A percentile compares a stretch with the other conserved stretches of the same genome.
phyloP scores from a whole-genome alignment of 495 filamentous ascomycete genomes.

The Coniosporium apollinis region DNA sequence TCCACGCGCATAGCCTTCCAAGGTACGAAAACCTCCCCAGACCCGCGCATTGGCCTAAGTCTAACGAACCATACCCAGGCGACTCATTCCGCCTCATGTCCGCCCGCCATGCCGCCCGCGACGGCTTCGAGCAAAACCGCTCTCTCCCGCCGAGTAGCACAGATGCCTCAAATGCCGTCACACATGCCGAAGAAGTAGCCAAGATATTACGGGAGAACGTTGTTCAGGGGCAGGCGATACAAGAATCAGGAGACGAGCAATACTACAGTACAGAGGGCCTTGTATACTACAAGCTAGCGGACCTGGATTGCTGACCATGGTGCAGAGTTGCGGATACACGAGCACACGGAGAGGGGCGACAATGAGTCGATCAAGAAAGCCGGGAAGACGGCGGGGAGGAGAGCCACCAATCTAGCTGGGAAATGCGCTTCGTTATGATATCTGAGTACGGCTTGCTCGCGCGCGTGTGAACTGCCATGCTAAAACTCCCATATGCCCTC shows the following conservation, averaged over 20 bases:
- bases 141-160: constrained; percentile 35
- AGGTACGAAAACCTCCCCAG: constrained; percentile 32
- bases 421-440: constrained; percentile 16
- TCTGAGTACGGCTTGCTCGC: constrained; percentile 2
- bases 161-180: constrained; percentile 35
- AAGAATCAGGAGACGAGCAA: constrained; percentile 42
- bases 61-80: constrained; percentile 42
- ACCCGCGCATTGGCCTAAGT: constrained; percentile 60
- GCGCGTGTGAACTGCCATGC: background rate
- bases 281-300: too few relatives aligned
- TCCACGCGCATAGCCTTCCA: constrained; percentile 68
- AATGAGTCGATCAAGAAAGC: constrained; percentile 53
- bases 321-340: constrained; percentile 70
- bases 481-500: constrained; percentile 17
- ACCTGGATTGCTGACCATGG: background rate
- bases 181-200: constrained; percentile 71
- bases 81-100: constrained; percentile 48
- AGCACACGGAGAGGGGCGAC: constrained; percentile 79
- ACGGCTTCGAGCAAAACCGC: constrained; percentile 50
- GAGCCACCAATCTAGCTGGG: constrained; percentile 13
- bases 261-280: constrained; percentile 24
- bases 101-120: constrained; percentile 51
- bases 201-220: constrained; percentile 66
- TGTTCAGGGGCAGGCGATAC: constrained; percentile 54
- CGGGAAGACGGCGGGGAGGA: constrained; percentile 9